phyloP scores from a whole-genome alignment of 352 stramenopile species.

The Plasmopara muralis region DNA sequence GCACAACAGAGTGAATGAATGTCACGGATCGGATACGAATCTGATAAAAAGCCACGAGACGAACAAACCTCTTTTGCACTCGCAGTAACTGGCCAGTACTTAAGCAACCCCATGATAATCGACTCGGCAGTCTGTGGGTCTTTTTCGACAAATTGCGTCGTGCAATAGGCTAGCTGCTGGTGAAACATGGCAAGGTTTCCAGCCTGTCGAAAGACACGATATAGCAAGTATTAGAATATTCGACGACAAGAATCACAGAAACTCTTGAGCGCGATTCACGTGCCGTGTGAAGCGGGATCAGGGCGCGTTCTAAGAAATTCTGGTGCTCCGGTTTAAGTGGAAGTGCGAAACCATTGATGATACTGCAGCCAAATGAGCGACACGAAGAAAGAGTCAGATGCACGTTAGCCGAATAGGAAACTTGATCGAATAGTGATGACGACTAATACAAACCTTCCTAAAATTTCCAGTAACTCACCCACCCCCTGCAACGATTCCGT shows the following conservation, averaged over 20 bases:
- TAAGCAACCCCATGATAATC: conserved; percentile 92
- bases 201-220: conserved; percentile 29
- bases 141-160: conserved; percentile 99
- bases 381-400: conserved; percentile 1
- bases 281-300: conserved; percentile 98
- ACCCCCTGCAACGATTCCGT: conserved; percentile 93
- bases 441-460: conserved; percentile 62
- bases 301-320: conserved; percentile 89
- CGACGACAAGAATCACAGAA: not conserved
- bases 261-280: not conserved
- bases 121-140: conserved; percentile 93
- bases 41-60: conserved; percentile 1
- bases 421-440: not conserved
- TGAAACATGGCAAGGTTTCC: conserved; percentile 94
- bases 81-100: conserved; percentile 92
- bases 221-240: not conserved
- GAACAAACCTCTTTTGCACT: conserved; percentile 79
- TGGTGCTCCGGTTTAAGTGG: conserved; percentile 97
- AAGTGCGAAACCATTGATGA: conserved; percentile 99
- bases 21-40: not conserved
- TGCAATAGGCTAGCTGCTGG: conserved; percentile 98
- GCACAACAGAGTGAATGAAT: conserved; percentile 46
- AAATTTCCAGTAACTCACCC: conserved; percentile 97
- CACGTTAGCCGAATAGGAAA: not conserved
- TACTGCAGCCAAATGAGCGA: conserved; percentile 46